Evolutionary conservation across 768 basidiomycete species (phyloP).

Genomic region (Candolleomyces eurysporus): DNA sequence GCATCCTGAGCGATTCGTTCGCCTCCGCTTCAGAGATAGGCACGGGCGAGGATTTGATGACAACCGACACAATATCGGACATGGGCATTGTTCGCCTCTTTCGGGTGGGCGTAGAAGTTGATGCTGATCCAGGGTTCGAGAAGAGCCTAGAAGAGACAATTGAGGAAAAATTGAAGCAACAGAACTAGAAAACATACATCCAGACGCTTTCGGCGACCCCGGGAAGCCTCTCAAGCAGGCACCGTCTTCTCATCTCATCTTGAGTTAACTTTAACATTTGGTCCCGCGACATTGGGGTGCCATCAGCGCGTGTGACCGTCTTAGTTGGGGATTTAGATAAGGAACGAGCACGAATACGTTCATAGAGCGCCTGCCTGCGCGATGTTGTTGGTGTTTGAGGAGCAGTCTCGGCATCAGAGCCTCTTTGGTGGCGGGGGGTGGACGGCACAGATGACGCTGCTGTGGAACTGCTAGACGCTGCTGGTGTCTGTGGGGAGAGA

Average conservation of each 20-base stretch:
- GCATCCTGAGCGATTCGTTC: slow-evolving; percentile 65
- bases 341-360: slow-evolving; percentile 74
- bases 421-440: slow-evolving; percentile 67
- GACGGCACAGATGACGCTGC: slow-evolving; percentile 47
- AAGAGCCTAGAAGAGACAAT: slow-evolving; percentile 54
- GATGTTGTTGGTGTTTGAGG: slow-evolving; percentile 73
- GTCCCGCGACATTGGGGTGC: slow-evolving; percentile 8
- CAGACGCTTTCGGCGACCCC: slow-evolving; percentile 86
- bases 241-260: slow-evolving; percentile 75
- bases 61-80: slow-evolving; percentile 62
- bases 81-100: slow-evolving; percentile 71
- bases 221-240: slow-evolving; percentile 71
- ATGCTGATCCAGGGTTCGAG: slow-evolving; percentile 53
- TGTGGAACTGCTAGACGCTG: slow-evolving; percentile 29
- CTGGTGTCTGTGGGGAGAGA: slow-evolving; percentile 43
- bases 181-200: slow-evolving; percentile 55
- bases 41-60: slow-evolving; percentile 79
- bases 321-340: slow-evolving; percentile 68
- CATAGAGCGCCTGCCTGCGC: slow-evolving; percentile 76
- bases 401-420: slow-evolving; percentile 50
- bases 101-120: slow-evolving; percentile 53
- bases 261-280: slow-evolving; percentile 55
- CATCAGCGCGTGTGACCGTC: slow-evolving; percentile 34
- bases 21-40: slow-evolving; percentile 79
- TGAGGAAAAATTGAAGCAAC: slow-evolving; percentile 1